Percentiles rank a stretch among this genome's conserved stretches.
Conservation (phyloP, 1,284 basidiomycete species). For the Ustilago esculenta region DNA sequence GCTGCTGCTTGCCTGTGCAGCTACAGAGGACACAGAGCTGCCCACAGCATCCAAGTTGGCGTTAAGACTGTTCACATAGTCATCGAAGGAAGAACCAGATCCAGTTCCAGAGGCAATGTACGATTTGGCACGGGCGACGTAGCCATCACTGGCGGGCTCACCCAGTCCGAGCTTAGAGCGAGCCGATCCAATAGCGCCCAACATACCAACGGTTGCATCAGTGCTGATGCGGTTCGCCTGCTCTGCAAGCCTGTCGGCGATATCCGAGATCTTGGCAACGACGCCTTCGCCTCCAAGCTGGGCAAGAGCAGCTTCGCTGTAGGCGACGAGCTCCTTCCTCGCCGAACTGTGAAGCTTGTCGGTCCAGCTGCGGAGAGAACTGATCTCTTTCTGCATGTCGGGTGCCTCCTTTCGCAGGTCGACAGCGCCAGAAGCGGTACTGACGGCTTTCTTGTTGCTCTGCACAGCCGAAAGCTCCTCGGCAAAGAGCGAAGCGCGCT, state of each 20-base stretch:
- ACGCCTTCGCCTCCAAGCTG: slow-evolving; percentile 50
- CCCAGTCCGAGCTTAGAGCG: slow-evolving; percentile 39
- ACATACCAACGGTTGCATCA: slow-evolving; percentile 48
- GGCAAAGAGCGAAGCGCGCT: slow-evolving; percentile 39
- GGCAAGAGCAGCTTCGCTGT: slow-evolving; percentile 28
- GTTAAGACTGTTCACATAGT: slow-evolving; percentile 26
- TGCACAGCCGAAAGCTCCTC: slow-evolving; percentile 49
- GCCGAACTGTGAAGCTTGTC: slow-evolving; percentile 51
- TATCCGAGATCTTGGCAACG: slow-evolving; percentile 35
- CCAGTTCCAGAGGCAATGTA: slow-evolving; percentile 23
- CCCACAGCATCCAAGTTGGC: slow-evolving; percentile 11
- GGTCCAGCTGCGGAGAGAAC: slow-evolving; percentile 18
- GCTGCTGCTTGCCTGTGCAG: slow-evolving; percentile 24
- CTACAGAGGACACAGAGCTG: slow-evolving; percentile 18
- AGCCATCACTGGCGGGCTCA: slow-evolving; percentile 21
- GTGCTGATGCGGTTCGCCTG: slow-evolving; percentile 44
- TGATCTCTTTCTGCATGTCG: slow-evolving; percentile 45
- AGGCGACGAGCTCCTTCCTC: slow-evolving; percentile 43
- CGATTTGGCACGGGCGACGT: slow-evolving; percentile 40
- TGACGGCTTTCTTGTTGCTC: slow-evolving; percentile 31
- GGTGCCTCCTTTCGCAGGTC: slow-evolving; percentile 42
- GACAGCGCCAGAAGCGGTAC: slow-evolving; percentile 23
- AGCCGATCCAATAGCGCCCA: slow-evolving; percentile 42
- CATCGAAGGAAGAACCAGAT: slow-evolving; percentile 38
- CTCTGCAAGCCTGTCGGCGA: slow-evolving; percentile 43